These are phyloP conservation scores for Aspergillus quadricinctus DNA, from an alignment of 2,329 filamentous ascomycete species.

Conservation along the genomic window DNA sequence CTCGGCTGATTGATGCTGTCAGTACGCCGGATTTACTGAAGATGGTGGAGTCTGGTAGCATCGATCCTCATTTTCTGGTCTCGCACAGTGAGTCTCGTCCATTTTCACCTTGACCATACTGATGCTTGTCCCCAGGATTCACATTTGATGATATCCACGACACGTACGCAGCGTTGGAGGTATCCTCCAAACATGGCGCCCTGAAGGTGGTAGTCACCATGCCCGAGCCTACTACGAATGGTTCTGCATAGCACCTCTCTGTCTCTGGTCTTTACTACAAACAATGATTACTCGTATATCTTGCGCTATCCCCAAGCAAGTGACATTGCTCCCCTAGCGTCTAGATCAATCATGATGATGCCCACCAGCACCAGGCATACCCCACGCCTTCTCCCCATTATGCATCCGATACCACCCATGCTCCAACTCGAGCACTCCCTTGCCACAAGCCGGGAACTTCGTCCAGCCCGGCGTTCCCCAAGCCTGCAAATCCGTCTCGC, in stretches of 20 bases:
- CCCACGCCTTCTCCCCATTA: background rate
- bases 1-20: background rate
- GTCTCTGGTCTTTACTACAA: background rate
- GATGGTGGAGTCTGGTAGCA: background rate
- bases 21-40: background rate
- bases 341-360: background rate
- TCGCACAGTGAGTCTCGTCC: slow-evolving; percentile 8
- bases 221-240: background rate
- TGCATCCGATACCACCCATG: slow-evolving; percentile 1
- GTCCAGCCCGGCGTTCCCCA: background rate
- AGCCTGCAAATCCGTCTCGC: background rate
- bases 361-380: background rate
- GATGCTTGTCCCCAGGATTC: slow-evolving; percentile 28
- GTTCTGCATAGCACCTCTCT: background rate
- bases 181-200: slow-evolving; percentile 38
- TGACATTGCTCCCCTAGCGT: too few relatives aligned
- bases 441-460: slow-evolving; percentile 1
- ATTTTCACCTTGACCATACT: background rate
- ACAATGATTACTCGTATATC: background rate
- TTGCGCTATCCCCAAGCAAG: too few relatives aligned
- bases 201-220: slow-evolving; percentile 42
- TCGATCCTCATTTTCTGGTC: slow-evolving; percentile 8
- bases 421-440: background rate
- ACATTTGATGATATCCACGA: slow-evolving; percentile 41
- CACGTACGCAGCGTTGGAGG: slow-evolving; percentile 44